These are phyloP conservation scores for Purpureocillium lavendulum DNA, from an alignment of 2,329 filamentous ascomycete genomes.

Conservation along the genomic window DNA sequence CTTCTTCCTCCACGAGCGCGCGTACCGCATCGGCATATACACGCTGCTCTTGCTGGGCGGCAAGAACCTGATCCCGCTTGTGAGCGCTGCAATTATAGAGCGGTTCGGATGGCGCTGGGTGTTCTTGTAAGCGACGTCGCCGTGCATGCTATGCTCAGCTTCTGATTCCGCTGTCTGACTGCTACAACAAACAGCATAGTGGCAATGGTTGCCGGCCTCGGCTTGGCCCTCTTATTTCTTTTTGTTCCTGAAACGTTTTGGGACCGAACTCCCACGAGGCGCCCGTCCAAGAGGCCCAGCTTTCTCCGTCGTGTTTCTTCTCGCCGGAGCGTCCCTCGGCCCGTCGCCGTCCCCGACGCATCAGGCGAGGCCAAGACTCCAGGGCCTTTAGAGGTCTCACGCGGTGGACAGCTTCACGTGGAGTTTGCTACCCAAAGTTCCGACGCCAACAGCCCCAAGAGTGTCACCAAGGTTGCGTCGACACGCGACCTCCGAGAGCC, in stretches of 20 bases:
- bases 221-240: slow-evolving; percentile 66
- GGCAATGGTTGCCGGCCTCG: slow-evolving; percentile 68
- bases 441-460: no score
- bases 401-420: no score
- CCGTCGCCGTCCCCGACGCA: background rate
- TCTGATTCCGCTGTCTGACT: slow-evolving; percentile 10
- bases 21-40: slow-evolving; percentile 89
- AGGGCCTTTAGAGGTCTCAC: no score
- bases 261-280: slow-evolving; percentile 64
- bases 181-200: slow-evolving; percentile 56
- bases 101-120: slow-evolving; percentile 80
- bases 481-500: no score
- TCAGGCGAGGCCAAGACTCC: no score
- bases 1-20: slow-evolving; percentile 89
- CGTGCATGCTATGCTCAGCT: no score
- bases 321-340: slow-evolving; percentile 15
- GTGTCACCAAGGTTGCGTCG: no score
- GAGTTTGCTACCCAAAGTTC: no score
- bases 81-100: slow-evolving; percentile 79
- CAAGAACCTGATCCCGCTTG: slow-evolving; percentile 82
- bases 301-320: slow-evolving; percentile 42
- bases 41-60: slow-evolving; percentile 81
- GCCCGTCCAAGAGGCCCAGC: slow-evolving; percentile 30
- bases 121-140: slow-evolving; percentile 69
- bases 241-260: slow-evolving; percentile 95